These are phyloP conservation scores for Umbilicus rupestris DNA, from an alignment of 164 flowering plant genomes.

Conservation along the genomic window DNA sequence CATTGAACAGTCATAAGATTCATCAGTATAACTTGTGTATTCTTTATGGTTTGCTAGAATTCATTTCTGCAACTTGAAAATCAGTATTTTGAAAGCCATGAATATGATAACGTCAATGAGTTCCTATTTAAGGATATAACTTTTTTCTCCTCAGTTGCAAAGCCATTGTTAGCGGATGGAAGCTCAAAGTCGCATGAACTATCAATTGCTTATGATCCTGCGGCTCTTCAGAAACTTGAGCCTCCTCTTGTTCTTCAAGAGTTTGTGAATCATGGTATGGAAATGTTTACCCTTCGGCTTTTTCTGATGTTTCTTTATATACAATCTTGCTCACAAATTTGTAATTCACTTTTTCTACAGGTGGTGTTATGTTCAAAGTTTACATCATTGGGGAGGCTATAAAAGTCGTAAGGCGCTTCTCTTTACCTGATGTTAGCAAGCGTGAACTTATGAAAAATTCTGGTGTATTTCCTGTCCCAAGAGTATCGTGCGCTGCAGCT, in stretches of 20 bases:
- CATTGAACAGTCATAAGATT: not conserved
- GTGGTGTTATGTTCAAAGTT: slow-evolving; percentile 93
- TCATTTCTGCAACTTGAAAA: slow-evolving; percentile 3
- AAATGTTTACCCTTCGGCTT: not conserved
- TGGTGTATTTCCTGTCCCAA: slow-evolving; percentile 76
- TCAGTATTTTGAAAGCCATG: not conserved
- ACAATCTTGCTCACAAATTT: not conserved
- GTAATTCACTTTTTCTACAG: slow-evolving; percentile 23
- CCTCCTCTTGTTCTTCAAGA: slow-evolving; percentile 96
- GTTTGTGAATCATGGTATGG: slow-evolving; percentile 94
- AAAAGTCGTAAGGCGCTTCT: slow-evolving; percentile 85
- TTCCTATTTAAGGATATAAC: not conserved
- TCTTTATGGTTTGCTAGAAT: not conserved
- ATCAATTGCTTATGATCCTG: slow-evolving; percentile 79
- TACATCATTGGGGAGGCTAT: slow-evolving; percentile 85
- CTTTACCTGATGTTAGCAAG: slow-evolving; percentile 71
- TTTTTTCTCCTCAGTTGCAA: slow-evolving; percentile 61
- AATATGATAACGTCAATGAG: too few relatives aligned
- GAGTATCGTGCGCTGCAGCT: slow-evolving; percentile 96
- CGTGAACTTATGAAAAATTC: slow-evolving; percentile 43
- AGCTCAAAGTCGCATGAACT: slow-evolving; percentile 84
- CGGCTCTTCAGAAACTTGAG: slow-evolving; percentile 68
- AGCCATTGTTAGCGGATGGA: slow-evolving; percentile 80
- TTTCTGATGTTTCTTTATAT: not conserved
- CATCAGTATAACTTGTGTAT: not conserved